Evolutionary conservation across 352 stramenopile genomes (phyloP), one percentile per base, ranked within the genome.

Genomic region (Pythium oligandrum): DNA sequence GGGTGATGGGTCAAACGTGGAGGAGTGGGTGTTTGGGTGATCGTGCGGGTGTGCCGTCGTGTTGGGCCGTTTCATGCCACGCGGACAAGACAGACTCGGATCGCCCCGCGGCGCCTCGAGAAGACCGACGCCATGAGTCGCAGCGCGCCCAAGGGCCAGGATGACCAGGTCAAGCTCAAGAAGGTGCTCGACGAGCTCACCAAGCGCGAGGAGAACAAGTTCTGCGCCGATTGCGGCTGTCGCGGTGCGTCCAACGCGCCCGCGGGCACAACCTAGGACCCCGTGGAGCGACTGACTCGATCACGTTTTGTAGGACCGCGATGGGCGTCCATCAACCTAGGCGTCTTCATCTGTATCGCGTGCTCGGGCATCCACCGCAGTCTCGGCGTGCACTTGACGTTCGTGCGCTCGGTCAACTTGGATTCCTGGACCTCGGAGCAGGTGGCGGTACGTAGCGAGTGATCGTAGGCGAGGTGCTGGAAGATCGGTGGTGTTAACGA

Each of bases 331-430:
- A 95, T 97, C 59, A 98, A 96, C 71, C 68, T 97, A 12, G 93
- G 93, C 34, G 88, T 97, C 26, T 98, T 98, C 68, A 92, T 98
- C 58, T 98, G 93, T 73, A 96, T 97, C 61, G 78, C 87, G 46
- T 98, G 93, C 70, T 94, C 88, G 11, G 93, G 90, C 34, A 95
- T 97, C 63, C 93, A 98, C 63, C 86, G 93, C 54, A 93, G 83
- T 44, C 73, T 98, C 48, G 93, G 93, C 52, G 88, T 97, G 34
- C 93, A 98, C 65, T 61, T 98, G 37, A 96, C 87, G 12, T 96
- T 97, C 55, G 93, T 98, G 56, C 84, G 92, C 33, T 96, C 83
- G 36, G 85, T 95, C 11, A 96, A 96, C 61, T 68, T 98, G 44
- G 93, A 98, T 66, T 93, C 90, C n/a, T 98, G 92, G 92, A 97